A percentile compares a stretch with the other conserved stretches of the same genome.
phyloP scores from a whole-genome alignment of 2,329 filamentous ascomycete species.

The Cercospora nicotianae region DNA sequence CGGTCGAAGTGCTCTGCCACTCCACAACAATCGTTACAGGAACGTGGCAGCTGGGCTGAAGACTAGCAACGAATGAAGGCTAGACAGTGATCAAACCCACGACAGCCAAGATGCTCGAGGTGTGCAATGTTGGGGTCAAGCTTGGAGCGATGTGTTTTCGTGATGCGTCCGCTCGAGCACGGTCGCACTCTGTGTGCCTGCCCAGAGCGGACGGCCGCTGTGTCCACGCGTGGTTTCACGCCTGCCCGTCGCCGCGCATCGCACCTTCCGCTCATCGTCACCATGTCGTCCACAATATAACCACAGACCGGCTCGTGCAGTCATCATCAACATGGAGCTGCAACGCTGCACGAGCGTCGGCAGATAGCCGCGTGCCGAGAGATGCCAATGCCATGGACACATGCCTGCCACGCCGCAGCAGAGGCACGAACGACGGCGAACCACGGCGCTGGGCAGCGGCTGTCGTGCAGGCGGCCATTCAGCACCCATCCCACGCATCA shows the following conservation, averaged over 20 bases:
- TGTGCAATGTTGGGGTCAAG: background rate
- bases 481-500: background rate
- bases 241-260: background rate
- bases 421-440: background rate
- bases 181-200: background rate
- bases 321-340: background rate
- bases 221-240: background rate
- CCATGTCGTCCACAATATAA: background rate
- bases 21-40: background rate
- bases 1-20: background rate
- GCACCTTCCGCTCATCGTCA: background rate
- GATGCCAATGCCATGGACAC: background rate
- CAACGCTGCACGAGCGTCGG: background rate
- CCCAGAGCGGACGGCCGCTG: too few species aligned
- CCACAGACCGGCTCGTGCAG: background rate
- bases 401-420: background rate
- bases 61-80: background rate
- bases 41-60: background rate
- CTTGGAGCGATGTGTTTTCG: background rate
- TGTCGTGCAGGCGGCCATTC: background rate
- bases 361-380: background rate
- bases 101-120: background rate
- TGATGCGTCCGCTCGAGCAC: background rate
- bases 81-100: background rate
- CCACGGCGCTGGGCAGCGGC: background rate